phyloP scores from a whole-genome alignment of 192 early-diverging fungal species.

The Chytriomyces sp. region DNA sequence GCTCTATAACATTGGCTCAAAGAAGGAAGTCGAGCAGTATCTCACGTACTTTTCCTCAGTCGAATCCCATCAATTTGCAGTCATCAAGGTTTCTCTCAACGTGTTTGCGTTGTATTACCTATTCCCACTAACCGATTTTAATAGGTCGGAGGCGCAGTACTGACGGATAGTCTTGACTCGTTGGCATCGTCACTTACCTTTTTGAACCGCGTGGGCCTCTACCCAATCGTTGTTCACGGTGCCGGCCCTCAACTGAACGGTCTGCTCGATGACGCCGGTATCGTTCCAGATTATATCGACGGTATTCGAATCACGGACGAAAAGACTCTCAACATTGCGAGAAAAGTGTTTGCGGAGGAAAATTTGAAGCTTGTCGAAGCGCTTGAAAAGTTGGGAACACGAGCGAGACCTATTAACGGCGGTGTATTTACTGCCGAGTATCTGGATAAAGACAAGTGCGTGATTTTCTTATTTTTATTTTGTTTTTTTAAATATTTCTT shows the following conservation, averaged over 20 bases:
- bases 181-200: slow-evolving; percentile 95
- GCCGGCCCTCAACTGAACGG: slow-evolving; percentile 96
- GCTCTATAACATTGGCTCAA: slow-evolving; percentile 98
- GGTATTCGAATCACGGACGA: slow-evolving; percentile 98
- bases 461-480: background rate
- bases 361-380: slow-evolving; percentile 98
- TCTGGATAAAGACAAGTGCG: slow-evolving; percentile 82
- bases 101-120: slow-evolving; percentile 49
- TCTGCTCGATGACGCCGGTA: slow-evolving; percentile 85
- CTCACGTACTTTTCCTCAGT: slow-evolving; percentile 95
- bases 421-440: slow-evolving; percentile 98
- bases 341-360: slow-evolving; percentile 92
- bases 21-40: slow-evolving; percentile 99
- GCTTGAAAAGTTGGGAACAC: slow-evolving; percentile 91
- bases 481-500: background rate
- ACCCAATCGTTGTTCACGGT: slow-evolving; percentile 98
- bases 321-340: slow-evolving; percentile 90
- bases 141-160: slow-evolving; percentile 36
- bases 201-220: slow-evolving; percentile 95
- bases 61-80: slow-evolving; percentile 99
- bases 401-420: slow-evolving; percentile 93
- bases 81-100: slow-evolving; percentile 97
- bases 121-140: background rate
- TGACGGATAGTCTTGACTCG: slow-evolving; percentile 94
- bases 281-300: slow-evolving; percentile 96